These are phyloP conservation scores for Xerophyta viscosa DNA, from an alignment of 106 monocot species.

Conservation along the genomic window DNA sequence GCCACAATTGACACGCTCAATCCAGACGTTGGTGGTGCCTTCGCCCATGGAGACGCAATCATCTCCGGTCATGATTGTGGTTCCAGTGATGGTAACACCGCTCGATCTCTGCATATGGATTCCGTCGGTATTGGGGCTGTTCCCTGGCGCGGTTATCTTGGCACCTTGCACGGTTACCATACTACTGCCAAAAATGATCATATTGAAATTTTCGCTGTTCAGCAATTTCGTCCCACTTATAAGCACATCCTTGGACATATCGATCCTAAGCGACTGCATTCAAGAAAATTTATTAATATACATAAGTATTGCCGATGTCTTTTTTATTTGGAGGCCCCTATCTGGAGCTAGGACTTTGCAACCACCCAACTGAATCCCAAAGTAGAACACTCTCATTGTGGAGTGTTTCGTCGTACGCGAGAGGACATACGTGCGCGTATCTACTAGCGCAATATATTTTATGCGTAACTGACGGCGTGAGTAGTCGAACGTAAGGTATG, in stretches of 20 bases:
- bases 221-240: constrained; percentile 7
- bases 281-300: no score
- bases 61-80: constrained; percentile 21
- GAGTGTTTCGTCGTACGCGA: no score
- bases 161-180: constrained; percentile 11
- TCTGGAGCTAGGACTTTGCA: no score
- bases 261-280: constrained; percentile 21
- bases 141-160: constrained; percentile 14
- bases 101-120: constrained; percentile 27
- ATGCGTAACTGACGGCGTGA: no score
- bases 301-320: no score
- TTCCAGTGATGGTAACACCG: constrained; percentile 14
- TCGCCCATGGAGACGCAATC: constrained; percentile 28
- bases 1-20: constrained; percentile 23
- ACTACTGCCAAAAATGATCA: constrained; percentile 13
- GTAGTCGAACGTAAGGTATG: no score
- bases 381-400: no score
- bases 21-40: constrained; percentile 19
- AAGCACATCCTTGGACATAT: constrained; percentile 17
- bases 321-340: no score
- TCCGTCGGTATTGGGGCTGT: constrained; percentile 40
- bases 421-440: no score
- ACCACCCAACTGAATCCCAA: no score
- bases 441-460: no score
- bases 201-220: constrained; percentile 29